Base-by-base conservation (phyloP, 129 eudicot species). In the Chrysanthemum lavandulifolium region DNA sequence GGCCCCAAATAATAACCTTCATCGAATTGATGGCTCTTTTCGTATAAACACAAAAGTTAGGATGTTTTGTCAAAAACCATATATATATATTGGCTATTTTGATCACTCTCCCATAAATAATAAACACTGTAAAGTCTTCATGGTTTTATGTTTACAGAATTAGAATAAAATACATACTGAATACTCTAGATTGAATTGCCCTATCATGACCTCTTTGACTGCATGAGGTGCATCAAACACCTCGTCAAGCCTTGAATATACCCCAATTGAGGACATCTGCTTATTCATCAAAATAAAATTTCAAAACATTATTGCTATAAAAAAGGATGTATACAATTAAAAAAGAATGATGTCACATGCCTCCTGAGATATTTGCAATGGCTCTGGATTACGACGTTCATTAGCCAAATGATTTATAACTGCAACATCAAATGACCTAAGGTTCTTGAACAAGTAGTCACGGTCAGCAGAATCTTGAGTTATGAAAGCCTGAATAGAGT, bases 141-240 rank as follows among this genome's bases (percentile, higher is more conserved):
- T 6, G 47, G 2, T 40, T 40, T 40, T 40, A 40, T 7, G 6
- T 40, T 7, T 40, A 40, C 2, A 40, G 10, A 40, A 40, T 40
- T 40, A 57, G 36, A 72, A 56, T 52, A 78, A 68, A 65, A 73
- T 40, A 61, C 97, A 72, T 90, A 93, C 98, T 10, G 99, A 90
- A 67, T 74, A 19, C 23, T 90, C 97, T 79, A 90, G 79, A 59
- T 77, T 68, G 74, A 79, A 84, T 73, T 94, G 98, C 13, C 91
- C 82, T 6, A 75, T 82, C 80, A 94, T 53, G 67, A 88, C 81
- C 45, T 88, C 94, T 77, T 76, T 90, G 82, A 94, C 96, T 68
- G 96, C 97, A 82, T 79, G 40, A 0, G 99, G 99, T 80, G 99
- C 99, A 49, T 90, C 97, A 84, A 94, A 94, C 49, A 90, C 87